phyloP scores from a whole-genome alignment of 2,329 filamentous ascomycete species.

The Aschersonia sp. region DNA sequence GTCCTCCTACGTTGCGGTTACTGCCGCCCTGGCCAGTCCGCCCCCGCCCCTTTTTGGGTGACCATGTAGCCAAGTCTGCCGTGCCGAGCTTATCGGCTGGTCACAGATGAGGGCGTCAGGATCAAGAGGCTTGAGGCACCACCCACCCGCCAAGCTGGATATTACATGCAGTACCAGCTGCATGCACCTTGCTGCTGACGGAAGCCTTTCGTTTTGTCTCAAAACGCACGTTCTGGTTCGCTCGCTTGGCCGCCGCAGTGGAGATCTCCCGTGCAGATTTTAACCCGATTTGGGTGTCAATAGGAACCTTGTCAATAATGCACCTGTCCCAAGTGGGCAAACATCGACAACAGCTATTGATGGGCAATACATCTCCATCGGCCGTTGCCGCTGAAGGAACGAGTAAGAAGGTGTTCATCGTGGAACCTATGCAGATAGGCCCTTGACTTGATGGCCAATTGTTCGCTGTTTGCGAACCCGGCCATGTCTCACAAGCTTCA shows the following conservation, averaged over 20 bases:
- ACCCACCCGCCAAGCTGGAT: no score
- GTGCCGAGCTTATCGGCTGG: no score
- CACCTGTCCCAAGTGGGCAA: constrained; percentile 1
- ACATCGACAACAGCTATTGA: constrained; percentile 4
- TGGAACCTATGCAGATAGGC: no score
- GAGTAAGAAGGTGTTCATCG: not conserved
- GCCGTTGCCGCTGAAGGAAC: not conserved
- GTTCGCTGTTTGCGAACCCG: no score
- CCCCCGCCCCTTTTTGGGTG: no score
- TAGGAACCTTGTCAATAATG: constrained; percentile 11
- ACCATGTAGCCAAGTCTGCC: no score
- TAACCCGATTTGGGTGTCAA: constrained; percentile 19
- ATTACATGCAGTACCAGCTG: no score
- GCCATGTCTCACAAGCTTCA: not conserved
- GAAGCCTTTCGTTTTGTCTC: not conserved
- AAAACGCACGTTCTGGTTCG: constrained; percentile 12
- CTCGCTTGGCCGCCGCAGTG: constrained; percentile 3
- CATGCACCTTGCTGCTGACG: no score
- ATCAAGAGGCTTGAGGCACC: no score
- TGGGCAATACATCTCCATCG: constrained; percentile 1
- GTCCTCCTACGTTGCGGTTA: no score
- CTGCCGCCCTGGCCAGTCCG: no score
- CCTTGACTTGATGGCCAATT: not conserved
- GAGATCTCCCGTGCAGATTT: constrained; percentile 2
- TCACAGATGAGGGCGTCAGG: no score